Base-by-base conservation (phyloP, 768 basidiomycete genomes). In the Podaxis carcinomalis region DNA sequence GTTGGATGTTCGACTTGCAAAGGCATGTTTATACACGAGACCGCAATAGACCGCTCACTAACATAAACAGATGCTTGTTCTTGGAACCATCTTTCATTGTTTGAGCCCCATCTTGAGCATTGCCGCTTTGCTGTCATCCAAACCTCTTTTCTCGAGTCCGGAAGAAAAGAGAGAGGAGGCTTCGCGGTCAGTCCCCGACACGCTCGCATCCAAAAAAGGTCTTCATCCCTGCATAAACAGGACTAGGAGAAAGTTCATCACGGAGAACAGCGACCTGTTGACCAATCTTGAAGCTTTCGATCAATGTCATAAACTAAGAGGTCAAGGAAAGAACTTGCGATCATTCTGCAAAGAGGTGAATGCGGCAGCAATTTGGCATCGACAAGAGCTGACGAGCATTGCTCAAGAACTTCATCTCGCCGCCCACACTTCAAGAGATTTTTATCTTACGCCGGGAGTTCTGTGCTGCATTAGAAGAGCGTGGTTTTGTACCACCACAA, bases 81-180 rank as follows among this genome's bases (percentile, higher is more conserved):
- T 97, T 0, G 93, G 84, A 0, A 83, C 87, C 4, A 82, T 95
- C 50, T 95, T 98, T 76, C 83, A 83, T 65, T 95, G 93, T 65
- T 74, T 96, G 7, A 87, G 85, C 57, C 92, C 93, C 1, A 79
- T 92, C 11, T 77, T 95, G 32, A 93, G 92, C 1, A 83, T 95
- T 36, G 89, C 87, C 0, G 93, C 94, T 16, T 79, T 85, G 62
- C 74, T 98, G 37, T 95, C 94, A 1, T 90, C 89, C 3, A 98
- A 95, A 68, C 89, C 95, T 0, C 72, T 98, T 51, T 98, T 97
- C 73, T 65, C 85, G 11, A 91, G 74, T 62, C 92, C 94, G 0
- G 79, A 90, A 71, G 93, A 95, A 28, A 89, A 88, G 69, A 81
- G 93, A 4, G 90, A 96, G 14, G 92, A 92, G 66, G 88, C 90